These are phyloP conservation scores for Podospora sp. DNA, from an alignment of 495 filamentous ascomycete genomes.

Conservation along the genomic window DNA sequence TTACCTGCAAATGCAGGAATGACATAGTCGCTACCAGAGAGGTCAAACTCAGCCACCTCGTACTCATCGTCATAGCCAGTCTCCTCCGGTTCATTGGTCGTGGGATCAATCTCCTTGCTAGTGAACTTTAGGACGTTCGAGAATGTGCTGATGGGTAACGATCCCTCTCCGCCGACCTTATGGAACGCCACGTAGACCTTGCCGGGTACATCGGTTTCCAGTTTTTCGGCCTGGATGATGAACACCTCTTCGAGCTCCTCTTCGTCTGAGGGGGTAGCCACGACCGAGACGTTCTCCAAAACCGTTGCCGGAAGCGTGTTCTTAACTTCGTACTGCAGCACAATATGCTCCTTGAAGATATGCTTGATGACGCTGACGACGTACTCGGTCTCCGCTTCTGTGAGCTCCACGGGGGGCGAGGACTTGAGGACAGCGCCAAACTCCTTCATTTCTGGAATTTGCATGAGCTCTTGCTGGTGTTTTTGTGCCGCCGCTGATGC, in stretches of 20 bases:
- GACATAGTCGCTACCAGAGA: slow-evolving; percentile 90
- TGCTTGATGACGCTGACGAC: slow-evolving; percentile 94
- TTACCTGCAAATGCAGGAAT: slow-evolving; percentile 90
- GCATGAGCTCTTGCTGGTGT: slow-evolving; percentile 81
- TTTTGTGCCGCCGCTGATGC: slow-evolving; percentile 80
- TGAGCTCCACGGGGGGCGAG: slow-evolving; percentile 81
- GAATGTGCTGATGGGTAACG: slow-evolving; percentile 76
- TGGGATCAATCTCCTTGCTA: slow-evolving; percentile 95
- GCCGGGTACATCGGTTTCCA: slow-evolving; percentile 80
- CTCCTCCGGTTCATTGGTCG: slow-evolving; percentile 91
- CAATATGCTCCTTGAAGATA: slow-evolving; percentile 94
- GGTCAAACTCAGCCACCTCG: slow-evolving; percentile 91
- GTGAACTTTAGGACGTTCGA: slow-evolving; percentile 96
- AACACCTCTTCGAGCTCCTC: slow-evolving; percentile 88
- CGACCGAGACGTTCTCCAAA: slow-evolving; percentile 86
- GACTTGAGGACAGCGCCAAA: slow-evolving; percentile 92
- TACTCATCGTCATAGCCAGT: slow-evolving; percentile 96
- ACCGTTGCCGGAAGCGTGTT: slow-evolving; percentile 93
- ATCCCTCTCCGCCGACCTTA: slow-evolving; percentile 69
- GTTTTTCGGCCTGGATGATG: slow-evolving; percentile 82
- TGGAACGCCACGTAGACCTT: slow-evolving; percentile 95
- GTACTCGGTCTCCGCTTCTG: slow-evolving; percentile 97
- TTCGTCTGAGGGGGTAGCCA: slow-evolving; percentile 81
- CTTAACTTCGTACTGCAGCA: slow-evolving; percentile 96
- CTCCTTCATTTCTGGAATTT: slow-evolving; percentile 84